These are phyloP conservation scores for Dendrobium huoshanense DNA, from an alignment of 106 monocot genomes.

Conservation along the genomic window DNA sequence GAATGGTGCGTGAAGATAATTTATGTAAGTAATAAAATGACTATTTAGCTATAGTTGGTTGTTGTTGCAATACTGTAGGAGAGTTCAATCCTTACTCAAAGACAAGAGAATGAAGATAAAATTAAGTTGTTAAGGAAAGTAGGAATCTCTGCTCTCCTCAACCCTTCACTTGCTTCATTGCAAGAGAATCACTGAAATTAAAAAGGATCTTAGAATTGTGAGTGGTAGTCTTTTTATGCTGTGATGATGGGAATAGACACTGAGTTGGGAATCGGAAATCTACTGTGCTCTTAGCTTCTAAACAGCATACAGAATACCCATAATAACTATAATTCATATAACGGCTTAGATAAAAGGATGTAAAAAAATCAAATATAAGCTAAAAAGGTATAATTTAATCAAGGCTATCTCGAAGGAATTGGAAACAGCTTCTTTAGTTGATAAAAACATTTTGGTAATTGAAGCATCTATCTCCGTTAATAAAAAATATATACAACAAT, in stretches of 20 bases:
- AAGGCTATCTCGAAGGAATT: too few species aligned
- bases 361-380: neutral
- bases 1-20: too few species aligned
- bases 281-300: neutral
- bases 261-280: neutral
- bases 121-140: neutral
- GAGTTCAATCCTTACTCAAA: neutral
- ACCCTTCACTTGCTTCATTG: neutral
- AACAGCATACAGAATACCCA: neutral
- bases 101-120: conserved; percentile 5
- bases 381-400: neutral
- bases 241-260: conserved; percentile 2
- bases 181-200: conserved; percentile 1
- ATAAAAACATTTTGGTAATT: neutral
- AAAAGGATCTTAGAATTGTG: neutral
- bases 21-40: too few species aligned
- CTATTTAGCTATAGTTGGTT: neutral
- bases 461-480: neutral
- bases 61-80: neutral
- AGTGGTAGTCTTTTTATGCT: neutral
- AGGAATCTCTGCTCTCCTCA: conserved; percentile 3
- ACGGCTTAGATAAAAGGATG: neutral
- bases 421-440: too few species aligned
- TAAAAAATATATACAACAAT: too few species aligned
- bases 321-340: neutral